Evolutionary conservation across 352 stramenopile genomes (phyloP), one percentile per base, ranked within the genome.

Genomic region (Pythium aquatile): DNA sequence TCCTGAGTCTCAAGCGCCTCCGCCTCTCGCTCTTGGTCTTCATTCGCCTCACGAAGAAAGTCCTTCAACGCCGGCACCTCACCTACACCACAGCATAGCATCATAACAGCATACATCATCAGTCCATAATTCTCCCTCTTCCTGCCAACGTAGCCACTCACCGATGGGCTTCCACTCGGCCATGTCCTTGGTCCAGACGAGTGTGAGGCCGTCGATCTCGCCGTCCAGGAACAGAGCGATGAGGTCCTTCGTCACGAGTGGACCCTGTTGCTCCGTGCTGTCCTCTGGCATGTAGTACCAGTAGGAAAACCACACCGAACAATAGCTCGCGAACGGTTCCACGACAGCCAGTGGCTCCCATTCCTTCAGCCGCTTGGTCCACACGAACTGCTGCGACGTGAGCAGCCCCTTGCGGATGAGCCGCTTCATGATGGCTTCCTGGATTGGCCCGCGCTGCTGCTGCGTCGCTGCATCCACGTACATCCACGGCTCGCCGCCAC

Each of bases 401-500:
- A 94, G 16, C 4, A 93, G 49, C 0, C 77, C 79, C 47, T 81
- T 83, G 28, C 83, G 83, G 20, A 94, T 66, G 17, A 94, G 66
- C 37, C 81, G 75, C 74, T 93, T 93, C 48, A 93, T 58, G 55
- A 87, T 79, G 13, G 64, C 46, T 11, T 78, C 69, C 16, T 71
- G 65, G 47, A 94, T 70, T 28, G 86, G 86, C 1, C 86, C 86
- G 39, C 90, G 90, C 68, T 93, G 83, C 59, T 82, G 66, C 9
- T 77, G 81, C 9, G 65, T 83, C 20, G 65, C 61, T 26, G 76
- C 69, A 61, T 94, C 86, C 56, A 93, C 65, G 61, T 94, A 94
- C 74, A 93, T 67, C 86, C 86, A 94, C 39, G 72, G 44, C 44
- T 51, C 44, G 44, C 44, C n/a, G n/a, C 29, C 44, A 51, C 29